Percentiles rank a stretch among this genome's conserved stretches.
phyloP scores from a whole-genome alignment of 495 filamentous ascomycete genomes.

The Trichoderma asperelloides region DNA sequence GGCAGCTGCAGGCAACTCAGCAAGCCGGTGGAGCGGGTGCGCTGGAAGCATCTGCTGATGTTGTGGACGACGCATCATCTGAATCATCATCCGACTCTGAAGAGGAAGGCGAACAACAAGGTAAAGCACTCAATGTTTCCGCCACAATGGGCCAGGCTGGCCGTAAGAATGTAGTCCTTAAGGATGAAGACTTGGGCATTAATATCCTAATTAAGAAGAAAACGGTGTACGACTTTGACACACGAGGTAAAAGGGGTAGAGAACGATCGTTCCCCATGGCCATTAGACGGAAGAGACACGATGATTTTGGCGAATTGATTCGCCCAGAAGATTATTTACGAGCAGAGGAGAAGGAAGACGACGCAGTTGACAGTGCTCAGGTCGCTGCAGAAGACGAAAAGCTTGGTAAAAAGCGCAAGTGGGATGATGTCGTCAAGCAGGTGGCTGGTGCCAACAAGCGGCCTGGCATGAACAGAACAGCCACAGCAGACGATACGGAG shows the following conservation, averaged over 20 bases:
- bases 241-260: slow-evolving; percentile 84
- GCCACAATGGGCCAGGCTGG: slow-evolving; percentile 70
- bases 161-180: slow-evolving; percentile 70
- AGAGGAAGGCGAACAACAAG: slow-evolving; percentile 82
- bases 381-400: slow-evolving; percentile 45
- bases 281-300: slow-evolving; percentile 64
- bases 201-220: slow-evolving; percentile 85
- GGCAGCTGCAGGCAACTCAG: slow-evolving; percentile 67
- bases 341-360: slow-evolving; percentile 83
- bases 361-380: slow-evolving; percentile 39
- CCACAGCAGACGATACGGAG: slow-evolving; percentile 34
- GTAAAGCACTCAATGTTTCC: slow-evolving; percentile 81
- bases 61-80: slow-evolving; percentile 72
- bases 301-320: slow-evolving; percentile 91
- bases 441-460: slow-evolving; percentile 28
- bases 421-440: slow-evolving; percentile 60
- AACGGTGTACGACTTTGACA: slow-evolving; percentile 83
- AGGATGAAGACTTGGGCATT: slow-evolving; percentile 79
- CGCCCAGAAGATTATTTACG: slow-evolving; percentile 89
- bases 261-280: slow-evolving; percentile 91
- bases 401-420: slow-evolving; percentile 88
- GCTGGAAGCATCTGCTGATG: slow-evolving; percentile 64
- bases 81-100: slow-evolving; percentile 76
- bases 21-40: slow-evolving; percentile 55
- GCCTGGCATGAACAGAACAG: slow-evolving; percentile 26